Base-by-base conservation (phyloP, 805 yeast species). In the Ogataea thermomethanolica region DNA sequence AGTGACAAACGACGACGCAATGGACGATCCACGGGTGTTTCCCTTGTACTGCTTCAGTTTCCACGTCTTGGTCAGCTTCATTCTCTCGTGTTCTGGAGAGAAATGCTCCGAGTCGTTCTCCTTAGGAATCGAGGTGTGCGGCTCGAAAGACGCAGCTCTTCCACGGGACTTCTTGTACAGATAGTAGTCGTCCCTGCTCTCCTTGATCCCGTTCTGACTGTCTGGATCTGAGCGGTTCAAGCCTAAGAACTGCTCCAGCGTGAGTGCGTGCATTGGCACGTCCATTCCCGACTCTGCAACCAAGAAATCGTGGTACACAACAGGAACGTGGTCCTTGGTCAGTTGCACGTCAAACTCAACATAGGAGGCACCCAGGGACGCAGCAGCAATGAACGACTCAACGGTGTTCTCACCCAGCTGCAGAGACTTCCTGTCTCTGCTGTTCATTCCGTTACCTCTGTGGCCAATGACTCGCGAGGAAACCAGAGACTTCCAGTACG, bases 231-330 rank as follows among this genome's bases (percentile, higher is more conserved):
- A 25, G 20, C 66, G 67, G 45, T 67, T 74, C 46, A 76, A 71
- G 22, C 78, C 76, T 56, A 86, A 65, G 51, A 91, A 91, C 61
- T 91, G 98, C 58, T 91, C 97, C 17, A 81, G 69, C 0, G 98
- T 90, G 55, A 91, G 67, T 22, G 83, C 79, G 63, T 90, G 96
- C 96, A 91, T 90, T 3, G 98, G 97, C 35, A 90, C 83, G 65
- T 91, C 98, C 36, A 86, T 88, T 12, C 98, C 98, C 5, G 95
- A 81, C 56, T 91, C 98, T 2, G 96, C 95, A 35, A 91, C 96
- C 30, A 87, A 61, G 57, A 91, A 91, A 59, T 91, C 98, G 61
- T 91, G 98, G 56, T 91, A 91, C 22, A 91, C 84, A 6, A 91
- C 98, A 2, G 98, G 97, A 8, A 87, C 80, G 49, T 71, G 71